These are phyloP conservation scores for Fusarium sp. DNA, from an alignment of 2,329 filamentous ascomycete genomes.

Conservation along the genomic window DNA sequence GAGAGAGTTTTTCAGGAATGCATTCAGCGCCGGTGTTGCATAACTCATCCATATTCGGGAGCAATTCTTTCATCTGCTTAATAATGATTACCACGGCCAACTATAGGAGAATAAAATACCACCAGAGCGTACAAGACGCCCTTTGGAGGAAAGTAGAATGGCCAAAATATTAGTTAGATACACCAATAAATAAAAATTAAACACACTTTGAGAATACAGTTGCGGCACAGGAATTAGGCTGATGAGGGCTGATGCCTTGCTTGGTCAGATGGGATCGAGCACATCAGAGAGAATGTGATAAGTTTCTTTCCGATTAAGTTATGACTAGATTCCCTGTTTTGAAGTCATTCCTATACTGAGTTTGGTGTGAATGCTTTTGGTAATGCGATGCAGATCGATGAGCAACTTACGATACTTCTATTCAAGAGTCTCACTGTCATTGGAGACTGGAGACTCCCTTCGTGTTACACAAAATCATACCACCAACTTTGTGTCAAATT, in stretches of 20 bases:
- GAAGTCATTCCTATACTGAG: slow-evolving; percentile 10
- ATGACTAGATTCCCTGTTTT: neutral
- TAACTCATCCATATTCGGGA: neutral
- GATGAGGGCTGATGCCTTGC: neutral
- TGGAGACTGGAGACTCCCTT: neutral
- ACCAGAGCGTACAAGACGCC: slow-evolving; percentile 1
- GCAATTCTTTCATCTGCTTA: slow-evolving; percentile 15
- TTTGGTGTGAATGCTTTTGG: neutral
- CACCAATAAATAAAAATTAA: neutral
- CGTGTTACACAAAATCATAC: neutral
- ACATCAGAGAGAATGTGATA: neutral
- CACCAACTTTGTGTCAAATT: no score
- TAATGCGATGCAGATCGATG: neutral
- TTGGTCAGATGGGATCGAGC: neutral
- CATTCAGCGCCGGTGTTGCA: slow-evolving; percentile 34
- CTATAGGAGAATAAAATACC: slow-evolving; percentile 6
- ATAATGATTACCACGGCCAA: slow-evolving; percentile 23
- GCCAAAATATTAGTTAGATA: slow-evolving; percentile 9
- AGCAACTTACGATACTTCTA: no score
- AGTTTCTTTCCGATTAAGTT: neutral
- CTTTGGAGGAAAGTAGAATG: neutral
- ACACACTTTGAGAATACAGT: neutral
- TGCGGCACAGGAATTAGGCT: neutral
- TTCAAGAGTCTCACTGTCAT: neutral
- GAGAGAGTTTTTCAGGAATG: neutral